Conservation (phyloP, 2,329 filamentous ascomycete genomes). For the Botrytis fragariae region DNA sequence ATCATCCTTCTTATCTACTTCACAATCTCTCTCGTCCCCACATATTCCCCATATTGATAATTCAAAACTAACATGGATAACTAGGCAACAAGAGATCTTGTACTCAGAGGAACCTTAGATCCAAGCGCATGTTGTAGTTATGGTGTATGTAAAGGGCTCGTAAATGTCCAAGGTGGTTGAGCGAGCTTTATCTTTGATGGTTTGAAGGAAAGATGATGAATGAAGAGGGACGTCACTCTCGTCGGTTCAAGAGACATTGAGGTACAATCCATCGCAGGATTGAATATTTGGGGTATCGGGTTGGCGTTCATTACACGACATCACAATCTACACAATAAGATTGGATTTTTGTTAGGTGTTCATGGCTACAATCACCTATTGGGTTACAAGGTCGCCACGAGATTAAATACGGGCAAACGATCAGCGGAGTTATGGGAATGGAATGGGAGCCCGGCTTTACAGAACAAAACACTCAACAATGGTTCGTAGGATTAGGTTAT, state of each 20-base stretch:
- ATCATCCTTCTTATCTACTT: not conserved
- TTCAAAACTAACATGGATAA: not conserved
- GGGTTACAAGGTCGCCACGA: not conserved
- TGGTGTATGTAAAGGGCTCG: slow-evolving; percentile 3
- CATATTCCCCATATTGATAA: not conserved
- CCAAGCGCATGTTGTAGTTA: slow-evolving; percentile 20
- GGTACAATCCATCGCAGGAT: no score
- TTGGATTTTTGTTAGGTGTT: not conserved
- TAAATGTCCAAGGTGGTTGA: slow-evolving; percentile 16
- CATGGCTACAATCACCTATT: not conserved
- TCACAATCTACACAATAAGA: no score
- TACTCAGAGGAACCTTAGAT: slow-evolving; percentile 15
- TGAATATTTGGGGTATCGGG: not conserved
- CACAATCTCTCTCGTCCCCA: not conserved
- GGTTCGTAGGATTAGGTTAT: not conserved
- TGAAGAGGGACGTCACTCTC: not conserved
- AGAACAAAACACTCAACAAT: not conserved
- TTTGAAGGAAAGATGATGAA: not conserved
- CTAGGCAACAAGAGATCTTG: slow-evolving; percentile 20
- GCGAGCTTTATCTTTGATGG: not conserved
- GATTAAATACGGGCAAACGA: not conserved
- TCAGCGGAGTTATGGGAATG: not conserved
- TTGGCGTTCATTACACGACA: not conserved
- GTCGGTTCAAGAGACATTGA: not conserved
- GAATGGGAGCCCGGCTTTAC: not conserved